These are phyloP conservation scores for Senna siamea DNA, from an alignment of 306 rosid species.

Conservation along the genomic window DNA sequence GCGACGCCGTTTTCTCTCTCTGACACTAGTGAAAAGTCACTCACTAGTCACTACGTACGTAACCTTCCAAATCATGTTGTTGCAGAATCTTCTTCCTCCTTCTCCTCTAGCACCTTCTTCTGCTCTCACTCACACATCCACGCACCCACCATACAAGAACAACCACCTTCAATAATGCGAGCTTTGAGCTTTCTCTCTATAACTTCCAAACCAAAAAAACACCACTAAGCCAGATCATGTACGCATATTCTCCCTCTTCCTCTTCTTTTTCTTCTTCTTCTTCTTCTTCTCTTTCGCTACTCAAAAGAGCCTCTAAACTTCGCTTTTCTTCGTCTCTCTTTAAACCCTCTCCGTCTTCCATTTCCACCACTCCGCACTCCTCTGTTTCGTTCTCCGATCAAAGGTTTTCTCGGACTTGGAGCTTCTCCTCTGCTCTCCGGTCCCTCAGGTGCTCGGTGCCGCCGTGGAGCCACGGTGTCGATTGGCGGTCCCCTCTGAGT, in stretches of 20 bases:
- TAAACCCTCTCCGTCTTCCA: neutral
- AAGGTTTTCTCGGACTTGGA: neutral
- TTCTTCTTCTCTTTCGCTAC: neutral
- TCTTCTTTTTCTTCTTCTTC: no score
- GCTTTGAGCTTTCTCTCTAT: neutral
- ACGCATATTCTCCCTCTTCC: neutral
- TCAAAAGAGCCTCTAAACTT: neutral
- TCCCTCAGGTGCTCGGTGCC: slow-evolving; percentile 7
- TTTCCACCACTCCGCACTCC: neutral
- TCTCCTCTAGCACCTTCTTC: neutral
- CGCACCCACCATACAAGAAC: no score
- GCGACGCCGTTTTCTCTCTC: neutral
- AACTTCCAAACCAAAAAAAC: neutral
- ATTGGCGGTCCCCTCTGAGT: slow-evolving; percentile 14
- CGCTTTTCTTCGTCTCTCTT: slow-evolving; percentile 13
- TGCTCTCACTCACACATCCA: no score
- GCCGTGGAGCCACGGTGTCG: slow-evolving; percentile 22
- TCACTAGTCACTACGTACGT: neutral
- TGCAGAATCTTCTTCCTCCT: neutral
- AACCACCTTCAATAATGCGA: neutral
- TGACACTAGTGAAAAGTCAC: neutral
- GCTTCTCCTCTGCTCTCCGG: slow-evolving; percentile 26
- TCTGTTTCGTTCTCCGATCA: neutral
- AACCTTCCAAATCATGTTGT: no score
- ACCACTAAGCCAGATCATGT: neutral